Evolutionary conservation across 176 grass and related monocot species (phyloP), one percentile per base, ranked within the genome.

Genomic region (Oryza nivara): DNA sequence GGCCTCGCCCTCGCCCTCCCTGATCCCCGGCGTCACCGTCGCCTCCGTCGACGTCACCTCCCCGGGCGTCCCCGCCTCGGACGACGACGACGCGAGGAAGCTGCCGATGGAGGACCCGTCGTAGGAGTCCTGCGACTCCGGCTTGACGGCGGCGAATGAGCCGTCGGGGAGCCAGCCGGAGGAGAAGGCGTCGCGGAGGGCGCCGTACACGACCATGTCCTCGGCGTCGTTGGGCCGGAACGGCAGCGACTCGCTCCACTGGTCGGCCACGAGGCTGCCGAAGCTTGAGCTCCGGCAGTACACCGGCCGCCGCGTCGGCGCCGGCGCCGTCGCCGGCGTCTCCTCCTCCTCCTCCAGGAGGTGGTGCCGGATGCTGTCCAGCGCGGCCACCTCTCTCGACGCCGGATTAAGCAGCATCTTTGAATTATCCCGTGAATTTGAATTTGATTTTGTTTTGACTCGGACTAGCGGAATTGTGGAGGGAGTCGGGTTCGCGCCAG

Each of bases 211-310:
- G 4, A 97, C 92, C 94, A 97, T 94, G 73, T 97, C 94, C n/a
- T 97, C 94, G n/a, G 94, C 84, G 88, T 97, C 94, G 70, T 94
- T 88, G 54, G 81, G 73, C 1, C 88, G 90, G 88, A 97, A 97
- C 51, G 92, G 94, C 68, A 97, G 94, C 61, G 79, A 87, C 80
- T 90, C 89, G 75, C 84, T 84, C 94, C 94, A 97, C 90, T 97
- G 91, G 68, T 86, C 92, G 9, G 92, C 92, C 34, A 94, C 90
- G 22, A 97, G 89, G 75, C 89, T 91, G 10, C 89, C 67, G 89
- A 97, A 97, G 79, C 94, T 97, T 20, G 34, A 36, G 91, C 91
- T 97, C 78, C 94, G 76, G 82, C 85, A 51, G 81, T 88, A 96
- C 68, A 46, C 86, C 16, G 84, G 84, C 60, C 87, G 84, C 34